Percentiles rank a stretch among this genome's conserved stretches.
Evolutionary conservation across 2,329 filamentous ascomycete genomes (phyloP).

Genomic region (Alternaria sp.): DNA sequence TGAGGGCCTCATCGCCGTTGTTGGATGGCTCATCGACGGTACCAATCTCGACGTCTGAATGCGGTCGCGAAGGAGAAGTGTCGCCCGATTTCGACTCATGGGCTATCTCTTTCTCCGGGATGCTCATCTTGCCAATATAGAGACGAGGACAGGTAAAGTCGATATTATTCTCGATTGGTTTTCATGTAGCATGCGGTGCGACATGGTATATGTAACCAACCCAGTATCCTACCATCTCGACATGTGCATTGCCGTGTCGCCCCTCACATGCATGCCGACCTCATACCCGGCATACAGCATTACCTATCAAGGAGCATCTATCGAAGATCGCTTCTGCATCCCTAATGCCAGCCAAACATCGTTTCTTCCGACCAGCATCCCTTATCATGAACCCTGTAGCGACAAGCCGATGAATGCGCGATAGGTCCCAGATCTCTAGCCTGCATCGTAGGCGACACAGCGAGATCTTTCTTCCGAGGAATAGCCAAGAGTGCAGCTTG

Average conservation of each 20-base stretch:
- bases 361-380: not conserved
- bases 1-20: slow-evolving; percentile 31
- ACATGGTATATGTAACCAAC: not conserved
- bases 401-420: not conserved
- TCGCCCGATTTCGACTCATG: slow-evolving; percentile 1
- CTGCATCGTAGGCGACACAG: not conserved
- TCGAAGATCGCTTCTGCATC: not conserved
- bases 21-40: slow-evolving; percentile 14
- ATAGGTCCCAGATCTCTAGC: not conserved
- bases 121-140: not conserved
- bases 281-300: not conserved
- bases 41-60: slow-evolving; percentile 16
- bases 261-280: slow-evolving; percentile 4
- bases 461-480: not conserved
- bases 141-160: not conserved
- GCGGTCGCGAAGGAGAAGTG: not conserved
- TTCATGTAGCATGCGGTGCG: not conserved
- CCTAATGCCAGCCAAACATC: not conserved
- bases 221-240: not conserved
- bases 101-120: not conserved
- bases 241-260: not conserved
- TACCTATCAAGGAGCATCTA: not conserved
- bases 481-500: not conserved
- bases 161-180: not conserved
- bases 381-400: slow-evolving; percentile 10